A percentile compares a stretch with the other conserved stretches of the same genome.
These are phyloP conservation scores for Cystobasidium tubakii DNA, from an alignment of 768 basidiomycete genomes.

Conservation along the genomic window DNA sequence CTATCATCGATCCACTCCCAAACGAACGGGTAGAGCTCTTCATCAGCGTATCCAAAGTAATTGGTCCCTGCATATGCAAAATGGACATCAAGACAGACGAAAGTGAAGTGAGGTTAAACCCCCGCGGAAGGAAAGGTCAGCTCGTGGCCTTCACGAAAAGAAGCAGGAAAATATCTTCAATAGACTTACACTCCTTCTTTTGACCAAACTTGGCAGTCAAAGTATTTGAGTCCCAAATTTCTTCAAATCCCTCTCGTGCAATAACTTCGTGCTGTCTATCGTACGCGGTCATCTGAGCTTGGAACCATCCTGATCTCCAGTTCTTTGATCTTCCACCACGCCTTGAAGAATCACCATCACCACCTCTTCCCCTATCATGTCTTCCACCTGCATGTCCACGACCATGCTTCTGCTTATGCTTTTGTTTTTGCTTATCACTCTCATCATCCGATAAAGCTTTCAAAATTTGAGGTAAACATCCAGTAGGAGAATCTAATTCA, in stretches of 20 bases:
- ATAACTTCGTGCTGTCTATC: slow-evolving; percentile 18
- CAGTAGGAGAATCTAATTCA: not conserved
- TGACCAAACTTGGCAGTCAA: slow-evolving; percentile 2
- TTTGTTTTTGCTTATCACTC: not conserved
- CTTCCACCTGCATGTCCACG: not conserved
- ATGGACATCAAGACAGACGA: not conserved
- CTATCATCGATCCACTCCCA: slow-evolving; percentile 20
- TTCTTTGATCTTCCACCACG: not conserved
- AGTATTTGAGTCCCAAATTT: slow-evolving; percentile 13
- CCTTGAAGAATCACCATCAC: not conserved
- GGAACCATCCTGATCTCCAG: slow-evolving; percentile 5
- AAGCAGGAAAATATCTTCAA: not conserved
- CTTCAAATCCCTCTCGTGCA: not conserved
- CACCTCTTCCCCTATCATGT: not conserved
- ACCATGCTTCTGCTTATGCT: not conserved
- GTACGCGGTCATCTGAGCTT: slow-evolving; percentile 14
- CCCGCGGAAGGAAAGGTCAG: too few species aligned
- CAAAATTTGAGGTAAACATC: slow-evolving; percentile 14
- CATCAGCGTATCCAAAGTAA: slow-evolving; percentile 12
- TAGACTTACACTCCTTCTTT: slow-evolving; percentile 1
- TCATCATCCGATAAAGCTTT: not conserved
- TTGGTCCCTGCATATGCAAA: not conserved
- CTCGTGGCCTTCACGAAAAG: too few species aligned
- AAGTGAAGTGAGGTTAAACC: too few species aligned
- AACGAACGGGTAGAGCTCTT: slow-evolving; percentile 11